Evolutionary conservation across 1,139 yeast species (phyloP), one percentile per base, ranked within the genome.

Genomic region (Kazachstania sp.): DNA sequence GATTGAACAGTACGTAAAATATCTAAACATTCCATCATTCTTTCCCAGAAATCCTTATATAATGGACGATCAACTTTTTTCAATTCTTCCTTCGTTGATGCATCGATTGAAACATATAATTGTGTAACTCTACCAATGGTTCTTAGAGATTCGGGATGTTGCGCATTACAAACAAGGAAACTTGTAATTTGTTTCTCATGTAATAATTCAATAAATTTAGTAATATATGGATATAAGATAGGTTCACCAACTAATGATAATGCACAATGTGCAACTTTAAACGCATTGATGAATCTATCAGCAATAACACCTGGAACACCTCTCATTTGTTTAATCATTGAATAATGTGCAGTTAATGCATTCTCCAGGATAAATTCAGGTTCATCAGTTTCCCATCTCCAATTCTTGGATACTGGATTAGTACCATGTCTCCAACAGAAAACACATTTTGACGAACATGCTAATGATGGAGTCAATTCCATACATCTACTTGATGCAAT

Each of bases 341-440:
- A 80, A 66, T 88, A 88, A 64, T 88, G 97, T 3, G 95, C 96
- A 55, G 77, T 80, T 45, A 88, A 69, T 1, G 96, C 97, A 32
- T 96, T 96, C 46, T 83, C 79, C 53, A 88, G 65, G 45, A 88
- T 86, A 51, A 73, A 81, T 58, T 86, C 92, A 0, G 97, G 96
- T 20, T 84, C 81, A 65, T 88, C 96, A 26, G 87, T 84, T 59
- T 86, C 92, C 97, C 97, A 88, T 61, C 97, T 74, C 97, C 97
- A 88, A 57, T 83, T 83, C 41, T 95, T 88, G 28, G 96, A 96
- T 1, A 90, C 97, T 0, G 97, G 97, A 59, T 88, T 90, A 3
- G 97, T 88, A 43, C 97, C 97, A 63, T 90, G 97, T 63, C 97
- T 77, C 97, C 97, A 88, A 68, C 97, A 88, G 63, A 88, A 88